phyloP scores from a whole-genome alignment of 1,284 basidiomycete species.

The Fomes fomentarius region DNA sequence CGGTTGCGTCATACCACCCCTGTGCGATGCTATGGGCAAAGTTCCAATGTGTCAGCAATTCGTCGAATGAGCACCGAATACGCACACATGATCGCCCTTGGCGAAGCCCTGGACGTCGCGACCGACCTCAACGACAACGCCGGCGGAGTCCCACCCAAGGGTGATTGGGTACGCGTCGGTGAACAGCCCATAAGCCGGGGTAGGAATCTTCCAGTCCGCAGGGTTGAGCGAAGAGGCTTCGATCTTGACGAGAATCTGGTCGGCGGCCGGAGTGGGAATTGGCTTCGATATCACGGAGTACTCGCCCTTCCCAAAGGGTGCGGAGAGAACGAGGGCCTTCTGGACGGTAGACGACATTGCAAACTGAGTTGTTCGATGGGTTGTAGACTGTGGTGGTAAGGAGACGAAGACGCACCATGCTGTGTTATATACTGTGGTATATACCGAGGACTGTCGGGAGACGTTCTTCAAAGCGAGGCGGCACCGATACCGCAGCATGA shows the following conservation, averaged over 20 bases:
- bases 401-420: too few species aligned
- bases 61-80: conserved; percentile 5
- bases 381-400: too few species aligned
- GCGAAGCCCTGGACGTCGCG: not conserved
- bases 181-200: not conserved
- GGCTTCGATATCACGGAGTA: conserved; percentile 17
- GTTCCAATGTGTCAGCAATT: not conserved
- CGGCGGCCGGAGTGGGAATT: conserved; percentile 33
- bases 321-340: conserved; percentile 17
- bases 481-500: conserved; percentile 13
- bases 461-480: too few species aligned
- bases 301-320: not conserved
- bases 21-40: not conserved
- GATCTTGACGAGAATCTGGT: conserved; percentile 21
- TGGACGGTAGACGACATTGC: not conserved
- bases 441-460: too few species aligned
- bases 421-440: too few species aligned
- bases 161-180: not conserved
- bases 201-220: not conserved
- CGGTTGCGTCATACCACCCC: not conserved
- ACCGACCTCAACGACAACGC: not conserved
- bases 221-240: not conserved
- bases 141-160: not conserved
- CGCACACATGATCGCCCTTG: not conserved
- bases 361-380: not conserved